Evolutionary conservation across 768 basidiomycete genomes (phyloP), one percentile per base, ranked within the genome.

Genomic region (Amanita exitialis): DNA sequence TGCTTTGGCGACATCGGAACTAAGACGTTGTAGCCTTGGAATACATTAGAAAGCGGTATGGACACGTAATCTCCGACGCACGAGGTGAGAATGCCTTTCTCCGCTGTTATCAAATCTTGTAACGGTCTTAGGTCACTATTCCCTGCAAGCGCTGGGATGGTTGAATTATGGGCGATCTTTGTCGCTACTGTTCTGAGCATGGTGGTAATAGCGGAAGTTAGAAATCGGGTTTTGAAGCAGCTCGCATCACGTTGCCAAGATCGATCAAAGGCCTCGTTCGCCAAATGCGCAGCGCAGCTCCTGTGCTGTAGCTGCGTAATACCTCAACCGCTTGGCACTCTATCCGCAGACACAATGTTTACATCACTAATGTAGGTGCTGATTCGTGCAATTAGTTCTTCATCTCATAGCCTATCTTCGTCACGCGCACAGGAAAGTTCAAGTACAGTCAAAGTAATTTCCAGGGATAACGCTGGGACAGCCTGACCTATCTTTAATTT

Each of bases 121-220:
- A 96, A 69, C 0, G 83, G 79, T 23, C 84, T 70, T 3, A 93
- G 67, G 62, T 94, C 92, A 58, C 82, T 80, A 63, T 90, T 92
- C 0, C 72, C 76, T 12, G 63, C 74, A 15, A 90, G 66, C 0
- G 80, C 72, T 38, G 91, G 86, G 5, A 93, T 70, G 3, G 88
- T 86, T 1, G 90, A 83, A 61, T 90, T 92, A 66, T 95, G 92
- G 2, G 92, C 92, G 64, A 95, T 78, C 66, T 83, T 90, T 34
- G 83, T 80, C 58, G 86, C 84, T 28, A 83, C 84, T 13, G 73
- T 74, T 68, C 75, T 85, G 73, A 90, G 87, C 88, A 90, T 90
- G 53, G 59, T 61, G 53, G 58, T 7, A 10, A 37, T 36, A 13
- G 30, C 27, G 49, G 47, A 38, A 30, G 3, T 12, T 30, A 30